Evolutionary conservation across 2,329 filamentous ascomycete species (phyloP), one percentile per base, ranked within the genome.

Genomic region (Cadophora malorum): DNA sequence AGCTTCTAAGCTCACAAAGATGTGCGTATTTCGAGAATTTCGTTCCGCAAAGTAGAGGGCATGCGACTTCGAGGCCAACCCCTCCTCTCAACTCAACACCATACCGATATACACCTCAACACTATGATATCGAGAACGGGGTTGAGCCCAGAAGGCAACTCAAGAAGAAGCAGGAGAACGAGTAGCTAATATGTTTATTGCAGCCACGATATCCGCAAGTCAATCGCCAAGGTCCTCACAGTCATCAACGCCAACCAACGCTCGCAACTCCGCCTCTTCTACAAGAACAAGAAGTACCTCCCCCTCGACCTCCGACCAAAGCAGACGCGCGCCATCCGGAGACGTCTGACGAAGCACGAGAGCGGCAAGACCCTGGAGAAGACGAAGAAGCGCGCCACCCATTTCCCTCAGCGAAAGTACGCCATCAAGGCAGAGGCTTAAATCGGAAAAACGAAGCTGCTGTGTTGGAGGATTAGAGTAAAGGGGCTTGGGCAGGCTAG

Each of bases 161-260:
- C 35, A 31, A 58, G 9, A 14, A 7, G 25, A 4, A 55, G 45
- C 6, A 49, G n/a, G 45, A 35, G 56, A 61, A 33, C 25, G 35
- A 16, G 41, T 47, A 62, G 50, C 65, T 66, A 61, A 68, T 63
- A 62, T 69, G 70, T 69, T 73, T 63, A 23, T 25, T 73, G 69
- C 79, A 97, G 94, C 86, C 93, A 97, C 88, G 96, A 99, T 84
- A 89, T 99, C 83, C 94, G 96, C 88, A 99, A 99, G 90, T 97
- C 94, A 76, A 97, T 99, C 85, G 96, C 96, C 81, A 94, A 95
- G 81, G 93, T 97, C 85, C 91, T 99, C 79, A 99, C 96, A 84
- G 89, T 99, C 87, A 97, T 99, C 91, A 99, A 98, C 90, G 91
- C 94, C 85, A 98, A 97, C 90, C 96, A 99, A 88, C 92, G 96